Conservation (phyloP, 2,329 filamentous ascomycete genomes). For the Diaporthe longicolla region DNA sequence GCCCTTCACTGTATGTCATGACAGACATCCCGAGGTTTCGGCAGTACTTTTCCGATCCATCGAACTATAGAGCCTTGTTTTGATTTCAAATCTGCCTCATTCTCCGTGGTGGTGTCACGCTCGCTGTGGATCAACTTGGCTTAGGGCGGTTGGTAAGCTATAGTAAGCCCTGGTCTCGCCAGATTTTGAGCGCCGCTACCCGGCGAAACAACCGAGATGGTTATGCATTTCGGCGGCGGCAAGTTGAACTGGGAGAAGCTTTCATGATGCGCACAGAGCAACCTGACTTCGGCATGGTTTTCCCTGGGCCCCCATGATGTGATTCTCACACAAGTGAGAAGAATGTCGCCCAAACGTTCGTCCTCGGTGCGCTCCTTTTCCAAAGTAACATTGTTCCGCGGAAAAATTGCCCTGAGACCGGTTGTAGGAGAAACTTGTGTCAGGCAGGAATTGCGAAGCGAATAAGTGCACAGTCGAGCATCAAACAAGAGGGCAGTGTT, state of each 20-base stretch:
- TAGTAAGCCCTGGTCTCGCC: no score
- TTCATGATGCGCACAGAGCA: background rate
- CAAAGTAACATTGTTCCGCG: background rate
- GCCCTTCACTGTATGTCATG: background rate
- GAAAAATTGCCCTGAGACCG: background rate
- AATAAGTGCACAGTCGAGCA: background rate
- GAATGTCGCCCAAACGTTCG: background rate
- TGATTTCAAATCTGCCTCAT: background rate
- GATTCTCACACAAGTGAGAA: background rate
- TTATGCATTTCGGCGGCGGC: background rate
- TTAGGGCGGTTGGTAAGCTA: background rate
- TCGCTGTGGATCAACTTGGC: background rate
- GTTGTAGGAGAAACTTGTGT: background rate
- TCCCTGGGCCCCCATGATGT: no score
- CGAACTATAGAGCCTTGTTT: background rate
- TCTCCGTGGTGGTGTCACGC: background rate
- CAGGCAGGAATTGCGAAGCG: constrained; percentile 1
- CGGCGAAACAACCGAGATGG: constrained; percentile 3
- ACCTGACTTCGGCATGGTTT: background rate
- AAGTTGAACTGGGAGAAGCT: background rate
- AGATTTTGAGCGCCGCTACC: background rate
- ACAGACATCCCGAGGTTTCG: no score
- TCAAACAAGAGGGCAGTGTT: background rate
- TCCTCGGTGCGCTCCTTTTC: background rate
- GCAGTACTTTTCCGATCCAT: no score